phyloP scores from a whole-genome alignment of 257 asterid genomes.

The Avicennia marina region DNA sequence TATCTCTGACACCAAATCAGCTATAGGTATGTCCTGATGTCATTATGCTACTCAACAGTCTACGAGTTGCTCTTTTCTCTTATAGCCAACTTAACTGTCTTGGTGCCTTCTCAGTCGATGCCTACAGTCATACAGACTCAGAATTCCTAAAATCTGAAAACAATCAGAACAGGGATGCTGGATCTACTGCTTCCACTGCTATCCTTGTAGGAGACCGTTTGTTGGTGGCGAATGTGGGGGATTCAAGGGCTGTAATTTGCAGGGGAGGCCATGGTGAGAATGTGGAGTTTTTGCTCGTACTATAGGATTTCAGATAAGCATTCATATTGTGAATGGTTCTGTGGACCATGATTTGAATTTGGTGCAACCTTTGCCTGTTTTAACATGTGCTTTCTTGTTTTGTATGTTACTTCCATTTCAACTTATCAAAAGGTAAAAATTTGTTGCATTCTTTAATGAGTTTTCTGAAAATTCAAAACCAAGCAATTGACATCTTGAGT shows the following conservation, averaged over 20 bases:
- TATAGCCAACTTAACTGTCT: not conserved
- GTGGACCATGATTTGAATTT: too few species aligned
- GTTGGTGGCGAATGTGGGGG: slow-evolving; percentile 93
- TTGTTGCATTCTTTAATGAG: too few species aligned
- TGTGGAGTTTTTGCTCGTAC: not conserved
- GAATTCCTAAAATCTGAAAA: slow-evolving; percentile 89
- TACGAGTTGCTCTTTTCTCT: not conserved
- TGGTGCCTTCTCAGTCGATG: slow-evolving; percentile 63
- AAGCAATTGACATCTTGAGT: too few species aligned
- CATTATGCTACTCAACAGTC: not conserved
- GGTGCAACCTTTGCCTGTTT: too few species aligned
- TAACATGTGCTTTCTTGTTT: too few species aligned
- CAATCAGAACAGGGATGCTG: slow-evolving; percentile 89
- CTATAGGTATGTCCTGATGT: slow-evolving; percentile 55
- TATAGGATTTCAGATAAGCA: too few species aligned
- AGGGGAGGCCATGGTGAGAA: slow-evolving; percentile 79
- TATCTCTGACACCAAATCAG: slow-evolving; percentile 87
- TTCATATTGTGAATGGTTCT: too few species aligned
- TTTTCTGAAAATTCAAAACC: too few species aligned
- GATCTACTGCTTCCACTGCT: slow-evolving; percentile 99
- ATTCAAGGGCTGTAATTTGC: slow-evolving; percentile 91
- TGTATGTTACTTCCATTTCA: too few species aligned
- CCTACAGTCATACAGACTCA: slow-evolving; percentile 84
- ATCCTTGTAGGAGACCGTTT: slow-evolving; percentile 91
- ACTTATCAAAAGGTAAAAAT: too few species aligned